Percentiles rank a stretch among this genome's conserved stretches.
These are phyloP conservation scores for Apocynum venetum DNA, from an alignment of 257 asterid genomes.

Conservation along the genomic window DNA sequence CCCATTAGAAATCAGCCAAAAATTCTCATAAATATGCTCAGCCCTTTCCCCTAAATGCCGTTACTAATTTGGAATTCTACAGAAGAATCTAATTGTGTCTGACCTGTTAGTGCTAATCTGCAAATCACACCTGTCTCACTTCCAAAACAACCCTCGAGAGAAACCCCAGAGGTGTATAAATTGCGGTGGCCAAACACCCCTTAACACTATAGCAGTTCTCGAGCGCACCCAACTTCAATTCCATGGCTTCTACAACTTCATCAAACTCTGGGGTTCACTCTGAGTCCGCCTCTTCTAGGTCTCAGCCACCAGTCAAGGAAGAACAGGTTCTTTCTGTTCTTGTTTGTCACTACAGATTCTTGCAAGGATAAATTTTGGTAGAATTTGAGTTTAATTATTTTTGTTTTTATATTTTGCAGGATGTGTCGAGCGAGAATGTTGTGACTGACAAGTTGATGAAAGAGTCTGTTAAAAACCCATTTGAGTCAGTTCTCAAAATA, in stretches of 20 bases:
- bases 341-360: neutral
- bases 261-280: slow-evolving; percentile 22
- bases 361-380: neutral
- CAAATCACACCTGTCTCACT: no score
- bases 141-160: neutral
- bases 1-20: no score
- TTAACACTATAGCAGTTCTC: neutral
- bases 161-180: no score
- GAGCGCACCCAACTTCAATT: no score
- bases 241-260: slow-evolving; percentile 20
- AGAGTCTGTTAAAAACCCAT: neutral
- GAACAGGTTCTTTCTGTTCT: slow-evolving; percentile 14
- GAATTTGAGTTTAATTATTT: neutral
- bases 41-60: no score
- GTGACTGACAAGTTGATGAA: slow-evolving; percentile 1
- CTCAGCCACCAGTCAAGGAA: slow-evolving; percentile 17
- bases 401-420: neutral
- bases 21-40: no score
- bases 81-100: no score
- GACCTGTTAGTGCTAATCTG: no score
- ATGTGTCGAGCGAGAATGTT: slow-evolving; percentile 15
- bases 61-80: no score
- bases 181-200: neutral
- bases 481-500: slow-evolving; percentile 1
- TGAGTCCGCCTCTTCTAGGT: slow-evolving; percentile 18